Evolutionary conservation across 2,329 filamentous ascomycete species (phyloP).

Genomic region (Amesomyces nigricolor): DNA sequence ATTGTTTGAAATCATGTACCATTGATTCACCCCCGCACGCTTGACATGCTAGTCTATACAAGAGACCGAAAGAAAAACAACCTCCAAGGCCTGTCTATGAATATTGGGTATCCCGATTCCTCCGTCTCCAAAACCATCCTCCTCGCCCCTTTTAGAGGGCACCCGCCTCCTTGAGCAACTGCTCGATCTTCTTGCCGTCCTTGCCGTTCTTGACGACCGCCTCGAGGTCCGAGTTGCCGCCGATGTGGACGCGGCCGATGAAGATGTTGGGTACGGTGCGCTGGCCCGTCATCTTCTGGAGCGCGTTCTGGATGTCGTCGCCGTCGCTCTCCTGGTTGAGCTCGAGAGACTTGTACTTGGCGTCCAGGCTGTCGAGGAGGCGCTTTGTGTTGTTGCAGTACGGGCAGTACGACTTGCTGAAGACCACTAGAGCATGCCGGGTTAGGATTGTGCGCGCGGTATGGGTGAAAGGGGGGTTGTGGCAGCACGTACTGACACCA

Average conservation of each 20-base stretch:
- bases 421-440: slow-evolving; percentile 60
- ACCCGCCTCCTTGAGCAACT: slow-evolving; percentile 39
- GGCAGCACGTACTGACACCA: slow-evolving; percentile 60
- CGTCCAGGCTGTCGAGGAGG: slow-evolving; percentile 62
- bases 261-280: slow-evolving; percentile 93
- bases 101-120: slow-evolving; percentile 12
- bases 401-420: slow-evolving; percentile 95
- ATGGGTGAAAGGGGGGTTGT: neutral
- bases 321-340: slow-evolving; percentile 84
- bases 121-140: neutral
- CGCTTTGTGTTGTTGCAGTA: slow-evolving; percentile 80
- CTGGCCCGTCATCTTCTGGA: slow-evolving; percentile 75
- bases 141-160: slow-evolving; percentile 29
- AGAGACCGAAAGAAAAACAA: too few species aligned
- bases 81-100: neutral
- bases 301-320: slow-evolving; percentile 72
- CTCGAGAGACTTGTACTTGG: slow-evolving; percentile 72
- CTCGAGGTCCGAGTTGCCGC: slow-evolving; percentile 88
- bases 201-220: slow-evolving; percentile 43
- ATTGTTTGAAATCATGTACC: neutral
- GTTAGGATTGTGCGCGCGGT: neutral
- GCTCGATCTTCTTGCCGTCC: slow-evolving; percentile 58
- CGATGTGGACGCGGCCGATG: slow-evolving; percentile 86
- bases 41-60: too few species aligned
- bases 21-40: too few species aligned